Evolutionary conservation across 2,329 filamentous ascomycete genomes (phyloP), one percentile per base, ranked within the genome.

Genomic region (Aspergillus sp.): DNA sequence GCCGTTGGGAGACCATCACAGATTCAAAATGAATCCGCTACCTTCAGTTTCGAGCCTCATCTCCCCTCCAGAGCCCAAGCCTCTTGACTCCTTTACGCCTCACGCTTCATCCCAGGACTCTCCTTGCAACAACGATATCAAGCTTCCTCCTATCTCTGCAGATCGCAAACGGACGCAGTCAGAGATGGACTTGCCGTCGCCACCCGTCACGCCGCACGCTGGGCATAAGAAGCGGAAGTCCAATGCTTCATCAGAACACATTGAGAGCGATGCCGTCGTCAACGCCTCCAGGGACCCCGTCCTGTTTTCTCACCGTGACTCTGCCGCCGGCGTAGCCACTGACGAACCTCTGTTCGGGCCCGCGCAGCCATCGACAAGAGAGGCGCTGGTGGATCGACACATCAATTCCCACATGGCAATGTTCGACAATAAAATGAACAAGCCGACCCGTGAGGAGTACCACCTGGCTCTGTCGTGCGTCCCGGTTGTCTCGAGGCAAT

Each of bases 51-150:
- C 61, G 31, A 65, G 55, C 48, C 55, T 66, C 30, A 64, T 66
- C 59, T 66, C 63, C 41, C 62, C 63, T 25, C 63, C 63, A 36
- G 61, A 65, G 48, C 40, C 53, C n/a, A 74, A 64, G 29, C 68
- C 69, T 13, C 60, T 71, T 3, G 71, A 71, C 34, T 71, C 53
- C 30, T 66, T 65, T 45, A 49, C 51, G 20, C 48, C 53, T 15
- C 51, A 48, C 36, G 39, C 42, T 34, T 49, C 49, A 38, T 47
- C 49, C 24, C 46, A 50, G 35, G 47, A 56, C 34, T 39, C 39
- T 24, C 45, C 51, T 10, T 48, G 47, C 36, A 35, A 43, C 25
- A 37, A 51, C 27, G 52, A 55, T 14, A 49, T 60, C 40, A 62
- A 51, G 34, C 48, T 65, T 8, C 54, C 61, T 34, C 60, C 61